phyloP scores from a whole-genome alignment of 2,329 filamentous ascomycete genomes.

The Penicillium sp. region DNA sequence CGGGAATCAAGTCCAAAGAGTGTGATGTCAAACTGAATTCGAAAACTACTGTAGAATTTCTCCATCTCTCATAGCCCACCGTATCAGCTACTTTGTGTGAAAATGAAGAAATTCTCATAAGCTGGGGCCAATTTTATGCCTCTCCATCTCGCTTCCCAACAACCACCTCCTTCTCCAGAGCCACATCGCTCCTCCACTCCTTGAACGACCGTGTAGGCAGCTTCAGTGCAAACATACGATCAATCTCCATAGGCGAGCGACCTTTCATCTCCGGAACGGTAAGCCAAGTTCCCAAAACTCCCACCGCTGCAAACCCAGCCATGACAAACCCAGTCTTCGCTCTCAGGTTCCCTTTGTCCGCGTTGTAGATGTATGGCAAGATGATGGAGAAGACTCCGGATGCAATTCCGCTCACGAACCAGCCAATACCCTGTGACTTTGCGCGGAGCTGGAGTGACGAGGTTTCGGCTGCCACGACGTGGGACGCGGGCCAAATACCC shows the following conservation, averaged over 20 bases:
- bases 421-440: conserved; percentile 39
- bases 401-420: conserved; percentile 42
- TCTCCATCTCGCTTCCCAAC: not conserved
- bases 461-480: conserved; percentile 34
- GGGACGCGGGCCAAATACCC: conserved; percentile 35
- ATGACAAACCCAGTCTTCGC: conserved; percentile 24
- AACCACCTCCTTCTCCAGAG: not conserved
- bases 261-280: conserved; percentile 56
- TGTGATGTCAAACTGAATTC: no score
- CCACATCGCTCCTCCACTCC: conserved; percentile 15
- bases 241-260: conserved; percentile 50
- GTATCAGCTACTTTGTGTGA: no score
- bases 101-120: no score
- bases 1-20: no score
- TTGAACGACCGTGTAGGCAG: conserved; percentile 19
- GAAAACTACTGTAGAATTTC: not conserved
- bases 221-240: conserved; percentile 34
- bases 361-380: conserved; percentile 52
- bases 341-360: conserved; percentile 16
- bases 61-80: no score
- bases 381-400: conserved; percentile 47
- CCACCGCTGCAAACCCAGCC: conserved; percentile 18
- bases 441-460: conserved; percentile 35
- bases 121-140: not conserved
- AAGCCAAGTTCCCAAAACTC: conserved; percentile 41